Evolutionary conservation across 2,329 filamentous ascomycete genomes (phyloP), one percentile per base, ranked within the genome.

Genomic region (Penicillium nordicum): DNA sequence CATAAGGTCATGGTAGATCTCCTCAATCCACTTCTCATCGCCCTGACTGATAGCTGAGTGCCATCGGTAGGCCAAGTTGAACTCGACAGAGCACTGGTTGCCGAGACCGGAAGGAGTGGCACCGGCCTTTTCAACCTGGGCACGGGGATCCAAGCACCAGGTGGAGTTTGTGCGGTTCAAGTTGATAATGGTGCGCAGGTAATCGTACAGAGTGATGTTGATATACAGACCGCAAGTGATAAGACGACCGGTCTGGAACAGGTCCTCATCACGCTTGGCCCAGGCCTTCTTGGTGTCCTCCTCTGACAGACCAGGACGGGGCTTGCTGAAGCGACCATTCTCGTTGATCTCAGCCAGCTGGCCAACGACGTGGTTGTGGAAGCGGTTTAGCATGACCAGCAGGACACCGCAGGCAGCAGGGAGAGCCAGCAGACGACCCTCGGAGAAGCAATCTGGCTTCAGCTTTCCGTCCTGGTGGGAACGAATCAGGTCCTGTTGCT

Each of bases 301-400:
- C 2, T 78, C 79, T 0, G 76, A 66, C 0, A 84, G 75, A 0
- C 74, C 68, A 5, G 78, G 72, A 0, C 77, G 67, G 0, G 90
- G 90, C 57, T 85, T 86, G 0, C 81, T 83, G 74, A 96, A 97
- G 23, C 89, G 84, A 16, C 85, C 86, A 43, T 85, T 84, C 66
- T 97, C 92, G 66, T 97, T 96, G 73, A 97, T 93, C n/a, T 82
- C 77, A 0, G 89, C 89, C 18, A 97, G 78, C 58, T 93, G 88
- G 52, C 86, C 83, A 1, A 89, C 92, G 0, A 92, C 84, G 62
- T 94, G 82, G 74, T 97, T 97, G 75, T 97, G 93, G 75, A 95
- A 95, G 62, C 74, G 69, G 63, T 75, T 77, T 51, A 91, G 87
- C 88, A 92, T 90, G 72, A 92, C 81, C 29, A 92, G 74, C 3